Evolutionary conservation across 1,284 basidiomycete genomes (phyloP), one percentile per base, ranked within the genome.

Genomic region (Anthracocystis walkeri): DNA sequence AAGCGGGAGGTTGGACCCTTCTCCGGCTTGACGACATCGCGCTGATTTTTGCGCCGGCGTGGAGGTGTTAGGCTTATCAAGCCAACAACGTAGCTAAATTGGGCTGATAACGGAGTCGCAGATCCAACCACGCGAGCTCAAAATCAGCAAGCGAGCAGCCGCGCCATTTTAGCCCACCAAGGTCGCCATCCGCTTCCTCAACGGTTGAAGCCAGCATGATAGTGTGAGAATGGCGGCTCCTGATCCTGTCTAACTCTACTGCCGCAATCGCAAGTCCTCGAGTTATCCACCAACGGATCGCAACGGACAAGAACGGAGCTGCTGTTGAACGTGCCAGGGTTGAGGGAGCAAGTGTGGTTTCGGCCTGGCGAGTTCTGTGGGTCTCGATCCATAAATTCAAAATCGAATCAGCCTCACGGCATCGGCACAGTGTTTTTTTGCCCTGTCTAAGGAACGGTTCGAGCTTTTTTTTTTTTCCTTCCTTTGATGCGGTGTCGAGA

Each of bases 311-410:
- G 12, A 38, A 38, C 14, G 35, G 35, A 38, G 35, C 35, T 16
- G 16, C n/a, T n/a, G n/a, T n/a, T n/a, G 35, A 33, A 33, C 33
- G 11, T 38, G 35, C 35, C 35, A 38, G 35, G 35, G 14, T 38
- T 38, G 35, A 38, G 35, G 12, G 35, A 33, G 33, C 33, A 12
- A 12, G 33, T 33, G 33, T 33, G 33, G 33, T 33, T 25, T 44
- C 42, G 42, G 20, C 42, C 21, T 7, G n/a, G 7, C 20, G 42
- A 23, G 29, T 31, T 8, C 45, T 48, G 46, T 48, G 46, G 27
- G 46, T 48, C 46, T 48, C 46, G 46, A 48, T 48, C 46, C 25
- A 29, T 29, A 23, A 23, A 45, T 14, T 2, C 44, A 12, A 45
- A 42, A 42, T 42, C 41, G 14, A 27, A 31, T 31, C 14, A 3